phyloP scores from a whole-genome alignment of 192 early-diverging fungal species.

The Mortierella claussenii region DNA sequence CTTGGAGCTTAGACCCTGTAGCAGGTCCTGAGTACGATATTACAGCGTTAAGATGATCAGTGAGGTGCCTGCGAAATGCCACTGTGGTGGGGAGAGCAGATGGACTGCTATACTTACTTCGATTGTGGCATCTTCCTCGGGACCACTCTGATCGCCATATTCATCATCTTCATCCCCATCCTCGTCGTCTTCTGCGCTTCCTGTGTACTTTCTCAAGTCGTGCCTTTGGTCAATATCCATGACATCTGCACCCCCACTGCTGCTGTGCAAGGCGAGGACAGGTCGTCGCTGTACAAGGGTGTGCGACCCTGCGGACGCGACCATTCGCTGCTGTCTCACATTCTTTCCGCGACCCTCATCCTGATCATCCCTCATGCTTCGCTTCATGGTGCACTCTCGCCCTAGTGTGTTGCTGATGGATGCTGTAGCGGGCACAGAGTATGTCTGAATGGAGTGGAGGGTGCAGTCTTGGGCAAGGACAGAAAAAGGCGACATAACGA shows the following conservation, averaged over 20 bases:
- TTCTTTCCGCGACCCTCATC: slow-evolving; percentile 12
- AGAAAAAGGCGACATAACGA: too few species aligned
- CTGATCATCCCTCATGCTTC: slow-evolving; percentile 15
- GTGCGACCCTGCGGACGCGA: slow-evolving; percentile 5
- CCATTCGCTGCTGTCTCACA: not conserved
- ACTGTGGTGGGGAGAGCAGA: too few species aligned
- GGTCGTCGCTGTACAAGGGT: slow-evolving; percentile 7
- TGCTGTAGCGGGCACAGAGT: not conserved
- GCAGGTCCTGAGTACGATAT: slow-evolving; percentile 25
- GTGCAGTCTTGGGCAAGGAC: too few species aligned
- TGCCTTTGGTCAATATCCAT: slow-evolving; percentile 1
- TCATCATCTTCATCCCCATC: slow-evolving; percentile 7
- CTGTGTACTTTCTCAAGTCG: not conserved
- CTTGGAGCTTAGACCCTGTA: slow-evolving; percentile 4
- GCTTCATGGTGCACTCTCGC: slow-evolving; percentile 20
- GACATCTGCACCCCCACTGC: not conserved
- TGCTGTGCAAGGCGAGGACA: slow-evolving; percentile 9
- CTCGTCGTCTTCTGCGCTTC: not conserved
- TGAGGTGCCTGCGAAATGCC: too few species aligned
- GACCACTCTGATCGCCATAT: slow-evolving; percentile 10
- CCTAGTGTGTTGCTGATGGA: not conserved
- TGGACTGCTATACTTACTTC: slow-evolving; percentile 15
- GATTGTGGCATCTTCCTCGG: slow-evolving; percentile 2
- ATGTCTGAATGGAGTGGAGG: too few species aligned
- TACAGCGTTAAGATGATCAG: too few species aligned